Conservation (phyloP, 2,329 filamentous ascomycete genomes). For the Phialophora macrospora region DNA sequence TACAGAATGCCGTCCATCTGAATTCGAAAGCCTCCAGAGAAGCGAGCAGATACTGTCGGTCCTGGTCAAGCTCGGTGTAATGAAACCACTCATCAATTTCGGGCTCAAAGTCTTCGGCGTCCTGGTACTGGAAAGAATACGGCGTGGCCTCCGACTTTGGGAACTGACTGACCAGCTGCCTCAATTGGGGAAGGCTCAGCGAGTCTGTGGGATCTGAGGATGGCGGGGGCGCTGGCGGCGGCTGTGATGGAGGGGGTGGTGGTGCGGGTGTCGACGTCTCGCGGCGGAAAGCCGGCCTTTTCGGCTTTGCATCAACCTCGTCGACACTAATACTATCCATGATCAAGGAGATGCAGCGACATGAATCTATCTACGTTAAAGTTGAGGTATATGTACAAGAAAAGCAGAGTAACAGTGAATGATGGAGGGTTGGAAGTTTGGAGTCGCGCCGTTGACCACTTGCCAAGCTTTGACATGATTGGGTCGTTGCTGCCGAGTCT, state of each 20-base stretch:
- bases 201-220: constrained; percentile 63
- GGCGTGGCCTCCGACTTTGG: constrained; percentile 70
- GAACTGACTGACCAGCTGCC: constrained; percentile 74
- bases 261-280: constrained; percentile 46
- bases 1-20: constrained; percentile 68
- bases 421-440: not conserved
- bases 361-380: not conserved
- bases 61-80: constrained; percentile 73
- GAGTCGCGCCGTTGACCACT: constrained; percentile 3
- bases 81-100: constrained; percentile 98
- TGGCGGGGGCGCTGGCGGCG: constrained; percentile 49
- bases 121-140: constrained; percentile 85
- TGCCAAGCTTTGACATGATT: constrained; percentile 8
- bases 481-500: not conserved
- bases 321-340: constrained; percentile 49
- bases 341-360: constrained; percentile 2
- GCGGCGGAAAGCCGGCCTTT: constrained; percentile 42
- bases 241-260: constrained; percentile 54
- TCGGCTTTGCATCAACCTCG: constrained; percentile 56
- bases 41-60: constrained; percentile 76
- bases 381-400: not conserved
- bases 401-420: not conserved
- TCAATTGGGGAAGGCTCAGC: constrained; percentile 74
- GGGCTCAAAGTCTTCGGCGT: constrained; percentile 75
- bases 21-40: constrained; percentile 78